Percentiles rank a stretch among this genome's conserved stretches.
Evolutionary conservation across 768 basidiomycete species (phyloP).

Genomic region (Rhodotorula graminis): DNA sequence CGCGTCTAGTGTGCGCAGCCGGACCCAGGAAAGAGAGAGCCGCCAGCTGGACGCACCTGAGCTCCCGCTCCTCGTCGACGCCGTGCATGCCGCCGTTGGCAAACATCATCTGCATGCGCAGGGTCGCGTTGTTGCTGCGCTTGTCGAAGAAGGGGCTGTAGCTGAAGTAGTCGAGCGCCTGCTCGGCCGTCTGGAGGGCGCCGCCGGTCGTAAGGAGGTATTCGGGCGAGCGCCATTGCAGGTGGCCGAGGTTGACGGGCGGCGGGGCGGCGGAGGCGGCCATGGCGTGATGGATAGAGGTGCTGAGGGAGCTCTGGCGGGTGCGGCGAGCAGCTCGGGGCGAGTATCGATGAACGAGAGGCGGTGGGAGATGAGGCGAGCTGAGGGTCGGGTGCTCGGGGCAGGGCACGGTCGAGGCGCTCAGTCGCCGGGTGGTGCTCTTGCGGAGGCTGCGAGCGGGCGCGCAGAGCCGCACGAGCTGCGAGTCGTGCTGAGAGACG

Average conservation of each 20-base stretch:
- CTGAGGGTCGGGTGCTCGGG: no score
- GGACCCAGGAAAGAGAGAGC: neutral
- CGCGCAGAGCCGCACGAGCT: no score
- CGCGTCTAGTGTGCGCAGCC: no score
- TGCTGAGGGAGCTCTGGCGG: no score
- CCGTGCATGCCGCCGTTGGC: conserved; percentile 55
- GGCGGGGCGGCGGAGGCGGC: neutral
- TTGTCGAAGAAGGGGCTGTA: conserved; percentile 92
- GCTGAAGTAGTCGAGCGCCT: conserved; percentile 84
- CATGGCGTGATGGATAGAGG: neutral
- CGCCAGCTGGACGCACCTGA: conserved; percentile 57
- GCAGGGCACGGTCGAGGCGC: no score
- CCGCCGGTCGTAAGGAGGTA: conserved; percentile 49
- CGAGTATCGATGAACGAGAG: neutral
- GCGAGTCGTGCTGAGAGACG: no score
- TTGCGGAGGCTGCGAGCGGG: no score
- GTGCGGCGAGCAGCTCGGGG: neutral
- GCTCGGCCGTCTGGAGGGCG: conserved; percentile 62
- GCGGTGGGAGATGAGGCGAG: neutral
- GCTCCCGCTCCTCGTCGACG: conserved; percentile 70
- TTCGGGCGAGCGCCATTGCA: conserved; percentile 41
- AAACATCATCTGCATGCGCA: conserved; percentile 92
- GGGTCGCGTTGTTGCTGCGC: conserved; percentile 83
- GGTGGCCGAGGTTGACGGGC: conserved; percentile 10
- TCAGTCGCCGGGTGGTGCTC: no score